Percentiles rank a stretch among this genome's conserved stretches.
These are phyloP conservation scores for Trichoderma oligosporum DNA, from an alignment of 2,329 filamentous ascomycete species.

Conservation along the genomic window DNA sequence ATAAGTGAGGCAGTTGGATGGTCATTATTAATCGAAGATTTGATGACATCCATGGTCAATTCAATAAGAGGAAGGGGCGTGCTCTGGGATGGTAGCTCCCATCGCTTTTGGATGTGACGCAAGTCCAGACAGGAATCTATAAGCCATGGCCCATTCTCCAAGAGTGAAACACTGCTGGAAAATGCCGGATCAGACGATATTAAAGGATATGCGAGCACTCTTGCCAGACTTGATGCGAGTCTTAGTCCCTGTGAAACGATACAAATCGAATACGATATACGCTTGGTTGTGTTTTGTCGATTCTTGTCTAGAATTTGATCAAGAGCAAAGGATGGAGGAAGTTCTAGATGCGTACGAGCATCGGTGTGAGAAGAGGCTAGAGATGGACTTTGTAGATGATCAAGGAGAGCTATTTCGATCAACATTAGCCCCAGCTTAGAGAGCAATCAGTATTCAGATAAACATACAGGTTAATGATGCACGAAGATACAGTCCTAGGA, in stretches of 20 bases:
- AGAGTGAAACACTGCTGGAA: constrained; percentile 33
- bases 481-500: constrained; percentile 48
- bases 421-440: not conserved
- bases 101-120: constrained; percentile 38
- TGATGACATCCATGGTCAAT: constrained; percentile 35
- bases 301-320: constrained; percentile 33
- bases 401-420: constrained; percentile 30
- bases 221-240: constrained; percentile 44
- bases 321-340: constrained; percentile 41
- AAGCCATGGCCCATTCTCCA: constrained; percentile 46
- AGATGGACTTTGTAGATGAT: constrained; percentile 34
- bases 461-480: constrained; percentile 46
- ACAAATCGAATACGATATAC: constrained; percentile 40
- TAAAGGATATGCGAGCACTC: constrained; percentile 42
- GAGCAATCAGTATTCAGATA: not conserved
- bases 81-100: constrained; percentile 31
- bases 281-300: constrained; percentile 26
- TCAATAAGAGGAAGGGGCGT: constrained; percentile 38
- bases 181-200: constrained; percentile 33
- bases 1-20: constrained; percentile 25
- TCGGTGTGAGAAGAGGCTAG: constrained; percentile 29
- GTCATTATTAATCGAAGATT: constrained; percentile 22
- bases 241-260: constrained; percentile 43
- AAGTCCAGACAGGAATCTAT: constrained; percentile 47
- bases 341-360: constrained; percentile 26